Conservation (phyloP, 768 basidiomycete genomes). For the Rhodotorula toruloides region DNA sequence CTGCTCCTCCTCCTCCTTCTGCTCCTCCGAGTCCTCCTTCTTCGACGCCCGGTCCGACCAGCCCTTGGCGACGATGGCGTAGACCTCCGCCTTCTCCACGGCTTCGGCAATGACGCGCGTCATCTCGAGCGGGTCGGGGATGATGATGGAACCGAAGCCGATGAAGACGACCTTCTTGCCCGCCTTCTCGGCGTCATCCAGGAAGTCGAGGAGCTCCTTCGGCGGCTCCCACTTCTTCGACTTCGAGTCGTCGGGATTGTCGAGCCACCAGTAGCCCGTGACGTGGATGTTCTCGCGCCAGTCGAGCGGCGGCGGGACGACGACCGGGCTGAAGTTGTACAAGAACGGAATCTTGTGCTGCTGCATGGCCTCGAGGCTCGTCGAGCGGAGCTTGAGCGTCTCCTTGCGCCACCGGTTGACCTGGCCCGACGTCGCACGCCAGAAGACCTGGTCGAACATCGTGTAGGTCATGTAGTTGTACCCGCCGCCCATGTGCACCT, state of each 20-base stretch:
- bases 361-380: constrained; percentile 89
- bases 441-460: constrained; percentile 97
- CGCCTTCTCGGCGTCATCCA: constrained; percentile 65
- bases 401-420: constrained; percentile 90
- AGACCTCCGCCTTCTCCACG: constrained; percentile 75
- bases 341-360: constrained; percentile 96
- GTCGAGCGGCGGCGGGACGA: constrained; percentile 88
- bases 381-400: constrained; percentile 66
- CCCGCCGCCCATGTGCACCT: constrained; percentile 92
- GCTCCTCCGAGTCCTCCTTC: constrained; percentile 53
- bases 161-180: constrained; percentile 94
- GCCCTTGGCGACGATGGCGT: constrained; percentile 91
- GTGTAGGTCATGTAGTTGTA: constrained; percentile 98
- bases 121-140: constrained; percentile 88
- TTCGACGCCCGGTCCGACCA: constrained; percentile 84
- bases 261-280: constrained; percentile 95
- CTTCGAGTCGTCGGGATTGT: constrained; percentile 76
- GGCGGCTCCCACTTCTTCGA: constrained; percentile 80
- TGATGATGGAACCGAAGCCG: constrained; percentile 95
- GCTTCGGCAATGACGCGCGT: constrained; percentile 86
- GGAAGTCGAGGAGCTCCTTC: constrained; percentile 69
- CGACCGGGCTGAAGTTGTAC: constrained; percentile 71
- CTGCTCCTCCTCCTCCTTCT: constrained; percentile 43
- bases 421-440: constrained; percentile 88
- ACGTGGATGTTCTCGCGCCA: constrained; percentile 99